Evolutionary conservation across 371 early-diverging fungal genomes (phyloP), one percentile per base, ranked within the genome.

Genomic region (Mucor saturninus): DNA sequence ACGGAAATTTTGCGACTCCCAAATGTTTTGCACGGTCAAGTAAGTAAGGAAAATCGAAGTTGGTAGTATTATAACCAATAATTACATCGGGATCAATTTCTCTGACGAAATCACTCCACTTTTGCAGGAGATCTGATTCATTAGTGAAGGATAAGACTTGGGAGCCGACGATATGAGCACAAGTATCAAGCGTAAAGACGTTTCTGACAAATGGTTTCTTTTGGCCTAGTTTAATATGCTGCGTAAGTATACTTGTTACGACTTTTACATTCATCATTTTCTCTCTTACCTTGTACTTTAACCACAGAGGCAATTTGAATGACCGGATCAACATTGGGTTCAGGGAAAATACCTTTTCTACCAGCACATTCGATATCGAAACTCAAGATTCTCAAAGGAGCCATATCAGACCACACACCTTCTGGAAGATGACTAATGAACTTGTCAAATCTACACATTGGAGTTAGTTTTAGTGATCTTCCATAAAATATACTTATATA

Each of bases 321-420:
- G n/a, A 99, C 95, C 0, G 99, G 97, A 79, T 99, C 99, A 3
- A 85, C 64, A 50, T 88, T 74, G 10, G 99, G 85, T 52, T 95
- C 95, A 1, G 99, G 99, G 67, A 99, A 99, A n/a, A 95, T 80
- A 45, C 97, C 97, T 62, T 94, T 94, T 40, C 97, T 83, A 26
- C 99, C 98, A 42, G 96, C 93, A 72, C 99, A 99, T 82, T 99
- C 99, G 65, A 99, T 99, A 91, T 99, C 99, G 72, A 99, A 97
- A 71, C 96, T 95, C 46, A 99, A 72, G 52, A 99, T 92, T 59
- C 99, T 91, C 26, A 99, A 81, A 0, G 99, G 99, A 0, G 99
- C 99, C 48, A 99, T 84, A 54, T 91, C 88, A 4, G 92, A 91
- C 95, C 95, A 98, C 21, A 95, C 93, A 29, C 92, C 95, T 68